Evolutionary conservation across 2,329 filamentous ascomycete species (phyloP), one percentile per base, ranked within the genome.

Genomic region (Colletotrichum somersetense): DNA sequence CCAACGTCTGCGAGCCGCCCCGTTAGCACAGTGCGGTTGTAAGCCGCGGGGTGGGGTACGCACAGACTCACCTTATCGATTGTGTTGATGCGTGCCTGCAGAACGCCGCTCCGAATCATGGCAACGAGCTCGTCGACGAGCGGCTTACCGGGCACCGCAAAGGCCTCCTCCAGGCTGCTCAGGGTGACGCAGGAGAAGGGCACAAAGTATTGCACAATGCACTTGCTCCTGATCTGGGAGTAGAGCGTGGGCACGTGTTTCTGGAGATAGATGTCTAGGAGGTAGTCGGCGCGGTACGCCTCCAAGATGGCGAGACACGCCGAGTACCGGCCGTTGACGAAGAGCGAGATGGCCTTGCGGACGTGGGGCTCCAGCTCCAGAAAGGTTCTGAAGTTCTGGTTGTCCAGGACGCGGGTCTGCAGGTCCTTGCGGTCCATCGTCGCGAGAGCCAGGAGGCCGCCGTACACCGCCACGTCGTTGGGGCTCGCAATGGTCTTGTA

Each of bases 281-380:
- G 86, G 80, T 96, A 98, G 81, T 99, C 96, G 46, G 90, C 84
- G 62, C 91, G 91, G 81, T 96, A 96, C 6, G 90, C 88, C 77
- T 96, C 93, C 0, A 99, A 88, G 46, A 96, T 94, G 58, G 91
- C 88, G 56, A 99, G 86, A 80, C 96, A 98, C 55, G 89, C 89
- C 12, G 93, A 92, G 81, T 98, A 99, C 77, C 97, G 93, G 73
- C 94, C 94, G 76, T 93, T 94, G 76, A 96, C 94, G 83, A 98
- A 99, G 79, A 94, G 91, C 10, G 89, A 90, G 76, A 99, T 93
- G 16, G 96, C 96, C 71, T 95, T 95, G 74, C 96, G 93, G 74
- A 99, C 93, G 78, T 98, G 96, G 4, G 96, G 95, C 81, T 98
- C 96, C 0, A 97, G 88, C 80, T 98, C 96, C 18, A 99, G 88